Percentiles rank a stretch among this genome's conserved stretches.
These are phyloP conservation scores for Pyronema omphalodes DNA, from an alignment of 495 filamentous ascomycete species.

Conservation along the genomic window DNA sequence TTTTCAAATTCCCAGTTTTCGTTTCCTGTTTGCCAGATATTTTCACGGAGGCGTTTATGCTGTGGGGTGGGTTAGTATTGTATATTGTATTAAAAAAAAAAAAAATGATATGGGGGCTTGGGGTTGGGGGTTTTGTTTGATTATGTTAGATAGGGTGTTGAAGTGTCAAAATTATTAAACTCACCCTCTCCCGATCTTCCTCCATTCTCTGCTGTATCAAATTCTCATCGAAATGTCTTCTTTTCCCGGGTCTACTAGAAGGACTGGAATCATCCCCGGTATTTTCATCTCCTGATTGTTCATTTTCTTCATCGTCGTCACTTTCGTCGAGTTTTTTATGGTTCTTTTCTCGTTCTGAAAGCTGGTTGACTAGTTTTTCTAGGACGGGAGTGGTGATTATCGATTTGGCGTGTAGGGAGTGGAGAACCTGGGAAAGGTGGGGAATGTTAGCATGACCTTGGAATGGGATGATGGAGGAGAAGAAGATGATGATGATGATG, in stretches of 20 bases:
- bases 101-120: not conserved
- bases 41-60: slow-evolving; percentile 77
- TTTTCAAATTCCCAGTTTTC: slow-evolving; percentile 48
- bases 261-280: too few species aligned
- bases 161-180: too few species aligned
- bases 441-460: too few species aligned
- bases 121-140: too few species aligned
- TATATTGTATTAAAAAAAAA: not conserved
- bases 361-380: not conserved
- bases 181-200: slow-evolving; percentile 70
- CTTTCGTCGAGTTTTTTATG: slow-evolving; percentile 22
- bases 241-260: not conserved
- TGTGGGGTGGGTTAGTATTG: slow-evolving; percentile 1
- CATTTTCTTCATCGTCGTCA: slow-evolving; percentile 19
- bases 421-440: too few species aligned
- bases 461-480: too few species aligned
- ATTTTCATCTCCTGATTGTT: too few species aligned
- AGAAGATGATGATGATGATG: too few species aligned
- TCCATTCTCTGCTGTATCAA: slow-evolving; percentile 92
- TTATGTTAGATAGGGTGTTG: too few species aligned
- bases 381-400: too few species aligned
- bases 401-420: too few species aligned
- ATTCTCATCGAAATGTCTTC: slow-evolving; percentile 46
- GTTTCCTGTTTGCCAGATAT: slow-evolving; percentile 58
- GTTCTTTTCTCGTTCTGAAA: slow-evolving; percentile 8